Evolutionary conservation across 2,329 filamentous ascomycete genomes (phyloP).

Genomic region (Colletotrichum limetticola): DNA sequence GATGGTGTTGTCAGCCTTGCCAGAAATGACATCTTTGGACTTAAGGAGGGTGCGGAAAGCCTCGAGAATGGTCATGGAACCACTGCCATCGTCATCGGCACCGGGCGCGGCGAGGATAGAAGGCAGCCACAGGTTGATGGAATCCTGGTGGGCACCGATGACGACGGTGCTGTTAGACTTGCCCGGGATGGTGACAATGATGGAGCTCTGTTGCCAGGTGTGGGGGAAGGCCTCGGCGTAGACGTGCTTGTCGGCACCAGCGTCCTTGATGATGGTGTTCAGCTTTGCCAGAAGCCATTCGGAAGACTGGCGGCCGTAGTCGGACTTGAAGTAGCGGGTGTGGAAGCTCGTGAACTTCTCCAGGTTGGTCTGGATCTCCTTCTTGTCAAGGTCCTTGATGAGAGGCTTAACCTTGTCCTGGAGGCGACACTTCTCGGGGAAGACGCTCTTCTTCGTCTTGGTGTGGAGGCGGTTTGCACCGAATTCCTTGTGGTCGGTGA

Average conservation of each 20-base stretch:
- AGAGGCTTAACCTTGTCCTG: constrained; percentile 75
- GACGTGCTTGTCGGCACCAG: constrained; percentile 76
- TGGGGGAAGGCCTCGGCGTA: constrained; percentile 81
- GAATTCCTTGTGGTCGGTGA: constrained; percentile 79
- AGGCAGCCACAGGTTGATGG: constrained; percentile 91
- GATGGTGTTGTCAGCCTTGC: constrained; percentile 83
- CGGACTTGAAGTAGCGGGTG: constrained; percentile 84
- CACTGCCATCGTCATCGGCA: constrained; percentile 94
- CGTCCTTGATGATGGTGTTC: constrained; percentile 74
- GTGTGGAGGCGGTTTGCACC: constrained; percentile 56
- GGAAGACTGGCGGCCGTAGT: constrained; percentile 84
- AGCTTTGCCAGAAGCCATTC: constrained; percentile 87
- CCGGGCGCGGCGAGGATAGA: constrained; percentile 86
- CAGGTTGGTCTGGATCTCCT: constrained; percentile 81
- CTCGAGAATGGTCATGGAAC: constrained; percentile 94
- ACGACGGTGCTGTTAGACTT: constrained; percentile 86
- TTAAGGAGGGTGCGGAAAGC: constrained; percentile 84
- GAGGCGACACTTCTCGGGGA: constrained; percentile 73
- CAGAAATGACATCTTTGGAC: constrained; percentile 75
- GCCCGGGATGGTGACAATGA: constrained; percentile 92
- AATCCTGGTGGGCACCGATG: constrained; percentile 93
- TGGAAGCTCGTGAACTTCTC: constrained; percentile 83
- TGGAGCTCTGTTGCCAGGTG: constrained; percentile 87
- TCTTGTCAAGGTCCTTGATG: constrained; percentile 75
- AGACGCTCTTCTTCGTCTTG: constrained; percentile 62